phyloP scores from a whole-genome alignment of 129 eudicot genomes.

The Tagetes erecta region DNA sequence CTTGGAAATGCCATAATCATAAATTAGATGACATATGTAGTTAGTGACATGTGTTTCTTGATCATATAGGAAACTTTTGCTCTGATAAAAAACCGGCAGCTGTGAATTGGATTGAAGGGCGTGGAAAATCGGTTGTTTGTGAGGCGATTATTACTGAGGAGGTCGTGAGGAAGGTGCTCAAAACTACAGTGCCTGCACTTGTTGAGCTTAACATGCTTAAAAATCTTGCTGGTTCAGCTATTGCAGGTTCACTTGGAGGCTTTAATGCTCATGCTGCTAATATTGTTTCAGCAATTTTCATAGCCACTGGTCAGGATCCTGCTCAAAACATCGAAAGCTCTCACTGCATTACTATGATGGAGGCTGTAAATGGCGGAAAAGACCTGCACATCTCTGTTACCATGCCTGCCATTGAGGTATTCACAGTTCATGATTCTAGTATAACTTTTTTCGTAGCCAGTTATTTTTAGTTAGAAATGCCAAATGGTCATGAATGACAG shows the following conservation, averaged over 20 bases:
- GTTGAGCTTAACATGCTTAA: slow-evolving; percentile 84
- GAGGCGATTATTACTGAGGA: slow-evolving; percentile 61
- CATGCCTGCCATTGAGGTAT: slow-evolving; percentile 80
- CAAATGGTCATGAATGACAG: background rate
- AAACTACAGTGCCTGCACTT: slow-evolving; percentile 64
- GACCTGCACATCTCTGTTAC: slow-evolving; percentile 72
- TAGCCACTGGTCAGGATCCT: slow-evolving; percentile 81
- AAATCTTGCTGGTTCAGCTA: slow-evolving; percentile 75
- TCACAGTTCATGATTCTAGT: background rate
- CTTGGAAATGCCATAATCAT: background rate
- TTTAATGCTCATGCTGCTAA: slow-evolving; percentile 82
- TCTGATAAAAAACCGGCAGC: slow-evolving; percentile 74
- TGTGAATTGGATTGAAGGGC: slow-evolving; percentile 75
- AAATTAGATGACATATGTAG: background rate
- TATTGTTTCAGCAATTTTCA: slow-evolving; percentile 66
- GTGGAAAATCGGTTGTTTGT: slow-evolving; percentile 75
- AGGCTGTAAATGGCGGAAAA: slow-evolving; percentile 57
- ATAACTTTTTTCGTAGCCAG: background rate
- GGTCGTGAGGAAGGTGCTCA: slow-evolving; percentile 64
- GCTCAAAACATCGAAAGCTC: slow-evolving; percentile 78
- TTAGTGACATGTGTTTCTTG: slow-evolving; percentile 14
- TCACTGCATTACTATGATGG: slow-evolving; percentile 81
- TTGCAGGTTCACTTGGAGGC: slow-evolving; percentile 83
- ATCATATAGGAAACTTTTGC: slow-evolving; percentile 61
- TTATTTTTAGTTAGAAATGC: background rate